Evolutionary conservation across 257 asterid species (phyloP).

Genomic region (Prunella vulgaris): DNA sequence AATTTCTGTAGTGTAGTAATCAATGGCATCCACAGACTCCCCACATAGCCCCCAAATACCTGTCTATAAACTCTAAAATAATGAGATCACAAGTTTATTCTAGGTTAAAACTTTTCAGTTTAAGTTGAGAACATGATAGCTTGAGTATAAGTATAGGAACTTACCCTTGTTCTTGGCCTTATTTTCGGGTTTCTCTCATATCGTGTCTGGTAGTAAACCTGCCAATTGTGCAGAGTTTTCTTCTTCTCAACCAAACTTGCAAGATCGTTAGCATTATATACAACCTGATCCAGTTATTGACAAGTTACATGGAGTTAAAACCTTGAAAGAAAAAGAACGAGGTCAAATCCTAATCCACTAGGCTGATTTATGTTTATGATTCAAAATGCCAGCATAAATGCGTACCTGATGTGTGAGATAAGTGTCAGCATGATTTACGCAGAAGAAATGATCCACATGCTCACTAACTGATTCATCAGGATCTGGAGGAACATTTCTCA

Average conservation of each 20-base stretch:
- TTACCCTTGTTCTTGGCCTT: constrained; percentile 81
- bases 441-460: constrained; percentile 95
- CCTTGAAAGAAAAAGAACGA: constrained; percentile 1
- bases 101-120: neutral
- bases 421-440: constrained; percentile 78
- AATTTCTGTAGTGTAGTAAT: constrained; percentile 61
- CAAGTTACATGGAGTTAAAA: constrained; percentile 5
- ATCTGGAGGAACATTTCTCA: constrained; percentile 93
- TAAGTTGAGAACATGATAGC: neutral
- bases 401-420: constrained; percentile 79
- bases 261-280: constrained; percentile 70
- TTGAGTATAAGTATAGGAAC: constrained; percentile 1
- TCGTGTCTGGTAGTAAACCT: constrained; percentile 74
- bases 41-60: constrained; percentile 95
- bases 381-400: constrained; percentile 6
- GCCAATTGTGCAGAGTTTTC: constrained; percentile 74
- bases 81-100: constrained; percentile 24
- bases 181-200: constrained; percentile 66
- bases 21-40: constrained; percentile 74
- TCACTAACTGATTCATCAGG: constrained; percentile 85
- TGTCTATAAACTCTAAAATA: constrained; percentile 53
- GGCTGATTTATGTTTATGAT: neutral
- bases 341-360: constrained; percentile 6
- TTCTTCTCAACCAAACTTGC: constrained; percentile 65
- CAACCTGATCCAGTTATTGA: constrained; percentile 45